Evolutionary conservation across 2,329 filamentous ascomycete genomes (phyloP), one percentile per base, ranked within the genome.

Genomic region (Ophiostoma sp.): DNA sequence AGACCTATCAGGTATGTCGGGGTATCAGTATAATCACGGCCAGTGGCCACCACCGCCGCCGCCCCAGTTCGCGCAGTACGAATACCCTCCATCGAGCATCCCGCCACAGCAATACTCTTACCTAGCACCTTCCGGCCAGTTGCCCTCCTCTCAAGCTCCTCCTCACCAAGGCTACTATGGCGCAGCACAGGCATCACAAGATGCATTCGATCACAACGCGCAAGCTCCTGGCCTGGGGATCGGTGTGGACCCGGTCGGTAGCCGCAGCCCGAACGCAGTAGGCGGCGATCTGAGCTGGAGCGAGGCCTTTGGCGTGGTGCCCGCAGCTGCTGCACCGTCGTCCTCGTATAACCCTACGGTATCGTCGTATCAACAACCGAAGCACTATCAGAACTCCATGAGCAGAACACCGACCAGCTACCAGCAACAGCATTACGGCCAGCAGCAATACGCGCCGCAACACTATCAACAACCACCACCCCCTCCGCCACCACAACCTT

Each of bases 211-310:
- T 18, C 76, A 78, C 67, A 81, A 81, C 70, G 73, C 77, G 2
- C 75, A 72, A 16, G 79, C 79, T n/a, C 76, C 79, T 27, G 79
- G 78, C 5, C 73, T 81, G n/a, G 77, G 78, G 5, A 75, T 79
- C 0, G 60, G 68, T 3, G 73, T 69, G 4, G 67, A 73, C 4
- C 64, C 73, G 27, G 52, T 70, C 7, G 64, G 62, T 9, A 62
- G 66, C 7, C 65, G 69, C 8, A 70, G 67, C 60, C 69, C 69
- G 4, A 65, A 65, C 18, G 69, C 67, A 2, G 65, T 68, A 5
- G 69, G 69, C 42, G 69, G 69, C 40, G 69, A 66, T 12, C 52
- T 70, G 16, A 70, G 69, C 41, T 70, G 69, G 69, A 67, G 65
- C 69, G 65, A 70, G 36, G 65, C 67, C 4, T 70, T 70, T 44